These are phyloP conservation scores for Pseudohyphozyma bogoriensis DNA, from an alignment of 768 basidiomycete species.

Conservation along the genomic window DNA sequence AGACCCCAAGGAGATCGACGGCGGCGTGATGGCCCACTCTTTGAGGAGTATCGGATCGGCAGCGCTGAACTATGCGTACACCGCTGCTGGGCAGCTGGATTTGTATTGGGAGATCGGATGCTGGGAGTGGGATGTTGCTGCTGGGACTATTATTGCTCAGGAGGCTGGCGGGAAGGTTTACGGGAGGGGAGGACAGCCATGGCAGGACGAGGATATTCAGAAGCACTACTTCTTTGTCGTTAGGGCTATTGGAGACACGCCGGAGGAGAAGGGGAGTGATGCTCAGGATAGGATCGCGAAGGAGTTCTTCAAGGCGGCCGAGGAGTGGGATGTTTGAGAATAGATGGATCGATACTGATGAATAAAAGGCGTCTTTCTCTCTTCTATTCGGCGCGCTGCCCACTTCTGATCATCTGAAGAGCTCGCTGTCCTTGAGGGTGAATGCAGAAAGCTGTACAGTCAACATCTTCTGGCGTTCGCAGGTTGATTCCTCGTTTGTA, in stretches of 20 bases:
- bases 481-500: too few species aligned
- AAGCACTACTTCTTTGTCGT: slow-evolving; percentile 38
- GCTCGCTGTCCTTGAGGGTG: too few species aligned
- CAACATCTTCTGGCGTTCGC: too few species aligned
- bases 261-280: slow-evolving; percentile 54
- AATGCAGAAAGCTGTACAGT: too few species aligned
- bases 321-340: slow-evolving; percentile 57
- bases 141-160: slow-evolving; percentile 79
- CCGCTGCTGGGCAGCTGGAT: slow-evolving; percentile 59
- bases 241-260: slow-evolving; percentile 36
- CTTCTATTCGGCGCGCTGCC: too few species aligned
- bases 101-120: slow-evolving; percentile 62
- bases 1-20: slow-evolving; percentile 51
- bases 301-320: slow-evolving; percentile 76
- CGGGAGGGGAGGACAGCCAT: slow-evolving; percentile 6
- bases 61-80: slow-evolving; percentile 68
- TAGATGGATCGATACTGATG: too few species aligned
- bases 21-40: slow-evolving; percentile 76
- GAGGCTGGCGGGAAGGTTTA: slow-evolving; percentile 77
- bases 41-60: slow-evolving; percentile 66
- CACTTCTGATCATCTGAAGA: too few species aligned
- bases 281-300: slow-evolving; percentile 69
- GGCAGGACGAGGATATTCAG: slow-evolving; percentile 36
- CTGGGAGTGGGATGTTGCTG: slow-evolving; percentile 41
- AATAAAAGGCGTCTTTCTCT: too few species aligned